Percentiles rank a stretch among this genome's conserved stretches.
phyloP scores from a whole-genome alignment of 164 flowering plant species.

The Stephania yunnanensis region DNA sequence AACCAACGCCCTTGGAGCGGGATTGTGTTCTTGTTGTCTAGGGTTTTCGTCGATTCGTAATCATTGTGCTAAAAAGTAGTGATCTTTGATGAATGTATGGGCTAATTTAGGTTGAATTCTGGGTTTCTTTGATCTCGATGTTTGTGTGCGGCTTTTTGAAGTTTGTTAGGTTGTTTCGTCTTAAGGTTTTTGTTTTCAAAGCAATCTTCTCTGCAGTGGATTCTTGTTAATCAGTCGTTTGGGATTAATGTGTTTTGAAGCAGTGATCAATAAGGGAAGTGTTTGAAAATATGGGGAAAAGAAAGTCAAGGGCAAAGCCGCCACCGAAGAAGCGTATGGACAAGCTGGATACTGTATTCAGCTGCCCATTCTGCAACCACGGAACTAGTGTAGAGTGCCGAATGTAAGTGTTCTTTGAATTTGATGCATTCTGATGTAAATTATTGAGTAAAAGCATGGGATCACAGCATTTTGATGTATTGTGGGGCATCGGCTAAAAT shows the following conservation, averaged over 20 bases:
- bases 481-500: not conserved
- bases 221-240: not conserved
- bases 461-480: too few species aligned
- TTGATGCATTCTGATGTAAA: not conserved
- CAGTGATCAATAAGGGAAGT: conserved; percentile 8
- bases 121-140: too few species aligned
- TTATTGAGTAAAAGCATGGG: not conserved
- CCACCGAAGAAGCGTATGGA: conserved; percentile 74
- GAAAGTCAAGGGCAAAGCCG: conserved; percentile 71
- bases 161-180: too few species aligned
- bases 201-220: too few species aligned
- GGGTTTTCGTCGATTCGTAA: too few species aligned
- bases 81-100: too few species aligned
- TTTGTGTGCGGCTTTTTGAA: too few species aligned
- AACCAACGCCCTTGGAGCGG: too few species aligned
- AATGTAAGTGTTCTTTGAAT: conserved; percentile 41
- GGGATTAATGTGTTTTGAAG: not conserved
- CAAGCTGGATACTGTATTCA: conserved; percentile 90
- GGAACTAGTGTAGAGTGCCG: conserved; percentile 77
- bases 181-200: too few species aligned
- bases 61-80: too few species aligned
- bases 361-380: conserved; percentile 81
- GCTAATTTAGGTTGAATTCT: too few species aligned
- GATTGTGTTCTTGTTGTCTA: too few species aligned
- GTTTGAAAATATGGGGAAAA: conserved; percentile 48